Percentiles rank a stretch among this genome's conserved stretches.
These are phyloP conservation scores for Podosphaera fusca DNA, from an alignment of 2,329 filamentous ascomycete genomes.

Conservation along the genomic window DNA sequence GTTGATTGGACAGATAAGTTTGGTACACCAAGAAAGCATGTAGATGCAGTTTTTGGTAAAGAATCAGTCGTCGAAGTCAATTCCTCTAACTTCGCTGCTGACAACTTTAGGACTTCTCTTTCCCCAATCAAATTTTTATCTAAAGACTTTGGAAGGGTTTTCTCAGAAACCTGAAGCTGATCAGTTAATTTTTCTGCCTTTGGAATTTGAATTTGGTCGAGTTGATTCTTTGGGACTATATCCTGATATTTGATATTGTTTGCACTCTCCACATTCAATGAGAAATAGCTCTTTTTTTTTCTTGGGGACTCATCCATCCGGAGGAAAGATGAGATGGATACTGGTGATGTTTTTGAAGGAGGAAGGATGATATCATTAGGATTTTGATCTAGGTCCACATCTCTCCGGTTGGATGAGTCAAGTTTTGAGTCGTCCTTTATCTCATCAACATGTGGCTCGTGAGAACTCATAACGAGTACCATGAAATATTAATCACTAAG, in stretches of 20 bases:
- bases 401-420: no score
- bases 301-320: neutral
- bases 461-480: no score
- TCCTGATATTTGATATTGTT: neutral
- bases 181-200: neutral
- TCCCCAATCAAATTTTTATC: neutral
- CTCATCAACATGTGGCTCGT: no score
- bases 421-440: no score
- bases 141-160: neutral
- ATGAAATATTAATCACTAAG: no score
- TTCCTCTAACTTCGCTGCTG: slow-evolving; percentile 23
- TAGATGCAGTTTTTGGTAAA: slow-evolving; percentile 27
- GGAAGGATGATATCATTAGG: neutral
- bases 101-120: slow-evolving; percentile 1
- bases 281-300: neutral
- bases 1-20: neutral
- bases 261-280: neutral
- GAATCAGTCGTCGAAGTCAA: slow-evolving; percentile 33
- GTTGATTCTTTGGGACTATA: neutral
- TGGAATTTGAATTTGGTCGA: neutral
- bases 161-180: neutral
- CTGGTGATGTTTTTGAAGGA: neutral
- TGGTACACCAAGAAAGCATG: slow-evolving; percentile 3
- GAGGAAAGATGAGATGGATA: neutral
- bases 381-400: neutral